A percentile compares a stretch with the other conserved stretches of the same genome.
These are phyloP conservation scores for Erysimum cheiri DNA, from an alignment of 441 rosid genomes.

Conservation along the genomic window DNA sequence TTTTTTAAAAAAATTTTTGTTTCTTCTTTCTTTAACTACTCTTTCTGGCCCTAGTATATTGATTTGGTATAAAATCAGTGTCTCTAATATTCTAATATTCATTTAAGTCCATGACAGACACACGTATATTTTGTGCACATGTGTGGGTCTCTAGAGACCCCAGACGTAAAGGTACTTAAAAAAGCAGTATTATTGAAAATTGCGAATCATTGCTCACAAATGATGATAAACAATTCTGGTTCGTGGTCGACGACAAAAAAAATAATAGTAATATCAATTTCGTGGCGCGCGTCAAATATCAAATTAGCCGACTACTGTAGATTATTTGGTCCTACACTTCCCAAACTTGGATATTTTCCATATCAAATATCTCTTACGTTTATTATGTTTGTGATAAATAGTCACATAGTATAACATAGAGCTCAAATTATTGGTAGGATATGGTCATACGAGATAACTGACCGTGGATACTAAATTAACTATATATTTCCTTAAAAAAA, in stretches of 20 bases:
- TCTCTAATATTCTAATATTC: conserved; percentile 3
- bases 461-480: background rate
- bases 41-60: background rate
- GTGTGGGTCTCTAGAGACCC: conserved; percentile 42
- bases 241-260: background rate
- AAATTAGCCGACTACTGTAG: too few species aligned
- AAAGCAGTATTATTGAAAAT: conserved; percentile 12
- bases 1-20: conserved; percentile 2
- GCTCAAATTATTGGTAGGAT: background rate
- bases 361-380: too few species aligned
- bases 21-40: background rate
- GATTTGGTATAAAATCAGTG: conserved; percentile 7
- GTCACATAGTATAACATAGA: background rate
- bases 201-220: conserved; percentile 7
- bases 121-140: conserved; percentile 43
- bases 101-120: conserved; percentile 19
- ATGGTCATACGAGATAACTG: background rate
- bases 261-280: too few species aligned
- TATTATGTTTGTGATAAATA: background rate
- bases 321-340: too few species aligned
- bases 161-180: conserved; percentile 35
- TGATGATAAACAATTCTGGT: conserved; percentile 7
- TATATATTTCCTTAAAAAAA: background rate
- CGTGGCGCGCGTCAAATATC: conserved; percentile 1
- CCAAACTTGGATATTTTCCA: too few species aligned